Conservation (phyloP, 2,329 filamentous ascomycete species). For the Acrocalymma vagum region DNA sequence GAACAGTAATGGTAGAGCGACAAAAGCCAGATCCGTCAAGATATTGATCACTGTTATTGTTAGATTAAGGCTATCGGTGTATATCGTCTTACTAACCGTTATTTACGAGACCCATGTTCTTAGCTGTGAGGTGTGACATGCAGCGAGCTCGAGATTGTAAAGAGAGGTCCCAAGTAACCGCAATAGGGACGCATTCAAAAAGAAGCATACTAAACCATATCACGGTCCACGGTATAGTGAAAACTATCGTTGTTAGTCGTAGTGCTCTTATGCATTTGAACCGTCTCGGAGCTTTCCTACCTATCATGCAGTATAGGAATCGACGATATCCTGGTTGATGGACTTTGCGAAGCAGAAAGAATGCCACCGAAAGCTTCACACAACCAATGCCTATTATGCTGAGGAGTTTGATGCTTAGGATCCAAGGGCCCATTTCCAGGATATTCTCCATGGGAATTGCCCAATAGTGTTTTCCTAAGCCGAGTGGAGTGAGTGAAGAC, state of each 20-base stretch:
- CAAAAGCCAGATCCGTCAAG: conserved; percentile 43
- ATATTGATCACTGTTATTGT: conserved; percentile 36
- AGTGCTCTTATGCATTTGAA: neutral
- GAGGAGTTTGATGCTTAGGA: conserved; percentile 49
- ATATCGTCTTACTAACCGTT: conserved; percentile 37
- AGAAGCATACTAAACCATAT: conserved; percentile 54
- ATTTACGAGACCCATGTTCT: conserved; percentile 56
- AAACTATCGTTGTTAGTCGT: conserved; percentile 17
- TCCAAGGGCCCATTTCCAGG: conserved; percentile 46
- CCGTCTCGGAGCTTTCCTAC: conserved; percentile 31
- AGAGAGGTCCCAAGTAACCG: conserved; percentile 52
- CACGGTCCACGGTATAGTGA: conserved; percentile 46
- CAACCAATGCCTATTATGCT: conserved; percentile 54
- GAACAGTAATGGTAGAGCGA: conserved; percentile 47
- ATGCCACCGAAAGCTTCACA: conserved; percentile 57
- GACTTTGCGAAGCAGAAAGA: conserved; percentile 55
- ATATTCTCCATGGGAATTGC: conserved; percentile 33
- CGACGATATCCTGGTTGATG: conserved; percentile 45
- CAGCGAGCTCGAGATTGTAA: conserved; percentile 9
- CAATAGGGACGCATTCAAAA: conserved; percentile 56
- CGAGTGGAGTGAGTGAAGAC: conserved; percentile 26
- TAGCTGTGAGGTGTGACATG: conserved; percentile 49
- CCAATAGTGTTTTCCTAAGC: conserved; percentile 53
- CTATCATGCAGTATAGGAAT: conserved; percentile 52
- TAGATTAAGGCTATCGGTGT: neutral